Base-by-base conservation (phyloP, 176 grass and related monocot species). In the Alopecurus myosuroides region DNA sequence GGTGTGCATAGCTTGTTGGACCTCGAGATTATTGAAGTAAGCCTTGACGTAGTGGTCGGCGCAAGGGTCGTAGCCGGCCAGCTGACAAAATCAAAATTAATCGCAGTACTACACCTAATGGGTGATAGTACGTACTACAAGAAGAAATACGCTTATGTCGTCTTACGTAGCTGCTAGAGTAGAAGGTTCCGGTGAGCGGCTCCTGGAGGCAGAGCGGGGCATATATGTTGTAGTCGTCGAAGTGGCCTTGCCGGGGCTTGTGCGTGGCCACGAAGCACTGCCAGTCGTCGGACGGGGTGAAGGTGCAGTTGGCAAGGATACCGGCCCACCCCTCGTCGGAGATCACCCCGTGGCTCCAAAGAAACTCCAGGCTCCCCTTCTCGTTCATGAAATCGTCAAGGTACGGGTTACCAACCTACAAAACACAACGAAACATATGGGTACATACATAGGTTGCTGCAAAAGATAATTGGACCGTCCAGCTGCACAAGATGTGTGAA, bases 281-380 rank as follows among this genome's bases (percentile, higher is more conserved):
- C 36, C 33, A 50, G 9, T 50, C 63, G 51, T 82, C 68, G 1
- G 28, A 2, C 17, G 35, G 1, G 42, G 36, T 33, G 75, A 92
- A 92, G 72, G 9, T 90, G 84, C 91, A 88, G 51, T 87, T 74
- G 5, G 4, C 85, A n/a, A 48, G 76, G 64, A 93, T 93, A 2
- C 9, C 15, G 12, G 22, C 50, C 83, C 84, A 92, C 2, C 6
- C 79, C 74, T 88, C 83, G 60, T 89, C 73, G 35, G 87, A 92
- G 61, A 82, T 72, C 70, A 92, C 77, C 48, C 86, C 79, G 41
- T 92, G 87, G 70, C 2, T 89, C 90, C 90, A 92, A 13, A 89
- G 11, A 58, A 78, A 92, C 83, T 89, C 79, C 0, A 74, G 51
- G 1, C 17, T 3, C 20, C 81, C 84, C 78, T 89, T 45, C 0